phyloP scores from a whole-genome alignment of 768 basidiomycete genomes.

The Chalciporus sphaerocephalus region DNA sequence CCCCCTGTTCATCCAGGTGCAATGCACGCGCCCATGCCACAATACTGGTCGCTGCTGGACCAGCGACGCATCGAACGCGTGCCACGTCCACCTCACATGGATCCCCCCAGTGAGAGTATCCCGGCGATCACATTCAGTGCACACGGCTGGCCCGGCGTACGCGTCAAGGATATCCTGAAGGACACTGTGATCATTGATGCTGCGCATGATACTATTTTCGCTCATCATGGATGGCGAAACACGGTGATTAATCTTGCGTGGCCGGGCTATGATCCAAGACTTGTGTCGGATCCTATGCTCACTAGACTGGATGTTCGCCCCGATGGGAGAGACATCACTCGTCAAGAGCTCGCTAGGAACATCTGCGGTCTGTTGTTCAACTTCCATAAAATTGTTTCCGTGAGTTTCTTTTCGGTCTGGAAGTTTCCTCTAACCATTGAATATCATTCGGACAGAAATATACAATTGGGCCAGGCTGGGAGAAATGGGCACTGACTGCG shows the following conservation, averaged over 20 bases:
- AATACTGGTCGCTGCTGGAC: conserved; percentile 8
- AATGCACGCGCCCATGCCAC: conserved; percentile 17
- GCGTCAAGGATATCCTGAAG: conserved; percentile 13
- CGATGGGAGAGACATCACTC: conserved; percentile 12
- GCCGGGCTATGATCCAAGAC: conserved; percentile 17
- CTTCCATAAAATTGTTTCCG: conserved; percentile 5
- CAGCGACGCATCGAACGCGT: conserved; percentile 18
- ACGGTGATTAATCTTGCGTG: conserved; percentile 20
- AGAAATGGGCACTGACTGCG: conserved; percentile 19
- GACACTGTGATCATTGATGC: conserved; percentile 11
- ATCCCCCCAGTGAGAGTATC: conserved; percentile 13
- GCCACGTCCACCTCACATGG: conserved; percentile 13
- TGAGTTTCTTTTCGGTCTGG: background rate
- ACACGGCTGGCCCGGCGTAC: conserved; percentile 17
- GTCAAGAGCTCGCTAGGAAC: conserved; percentile 18
- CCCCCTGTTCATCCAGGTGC: conserved; percentile 19
- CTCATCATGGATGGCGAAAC: conserved; percentile 16
- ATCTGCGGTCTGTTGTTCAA: conserved; percentile 11
- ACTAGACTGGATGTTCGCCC: conserved; percentile 12
- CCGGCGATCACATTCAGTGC: conserved; percentile 17
- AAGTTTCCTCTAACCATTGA: background rate
- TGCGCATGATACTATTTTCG: conserved; percentile 16
- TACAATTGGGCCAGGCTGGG: conserved; percentile 8
- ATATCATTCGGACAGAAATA: conserved; percentile 2
- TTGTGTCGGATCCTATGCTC: conserved; percentile 4